These are phyloP conservation scores for Keithomyces neogunnii DNA, from an alignment of 2,329 filamentous ascomycete genomes.

Conservation along the genomic window DNA sequence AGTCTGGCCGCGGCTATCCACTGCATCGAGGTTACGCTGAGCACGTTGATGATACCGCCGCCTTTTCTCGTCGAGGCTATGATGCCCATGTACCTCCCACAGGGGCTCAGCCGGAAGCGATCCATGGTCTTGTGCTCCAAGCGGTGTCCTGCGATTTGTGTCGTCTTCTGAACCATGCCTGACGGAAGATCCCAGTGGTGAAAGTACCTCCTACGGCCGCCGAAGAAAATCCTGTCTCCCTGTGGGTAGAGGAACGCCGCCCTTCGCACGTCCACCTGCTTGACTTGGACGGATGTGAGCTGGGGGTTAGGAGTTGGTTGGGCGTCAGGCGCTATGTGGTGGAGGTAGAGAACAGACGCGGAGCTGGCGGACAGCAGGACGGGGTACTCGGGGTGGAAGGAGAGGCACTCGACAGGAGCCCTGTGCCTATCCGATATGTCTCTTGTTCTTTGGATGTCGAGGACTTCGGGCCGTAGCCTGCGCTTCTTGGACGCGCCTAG, in stretches of 20 bases:
- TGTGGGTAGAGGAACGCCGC: slow-evolving; percentile 68
- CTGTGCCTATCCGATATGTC: slow-evolving; percentile 75
- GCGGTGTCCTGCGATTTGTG: slow-evolving; percentile 63
- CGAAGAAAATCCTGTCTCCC: slow-evolving; percentile 77
- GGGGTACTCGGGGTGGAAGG: slow-evolving; percentile 83
- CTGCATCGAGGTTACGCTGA: slow-evolving; percentile 73
- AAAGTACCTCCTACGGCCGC: slow-evolving; percentile 82
- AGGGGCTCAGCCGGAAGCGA: slow-evolving; percentile 76
- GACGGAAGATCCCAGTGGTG: slow-evolving; percentile 86
- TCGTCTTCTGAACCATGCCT: slow-evolving; percentile 75
- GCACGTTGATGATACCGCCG: slow-evolving; percentile 78
- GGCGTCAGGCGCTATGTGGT: slow-evolving; percentile 74
- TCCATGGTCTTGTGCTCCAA: slow-evolving; percentile 89
- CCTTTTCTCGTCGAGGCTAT: slow-evolving; percentile 74
- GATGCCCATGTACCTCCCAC: slow-evolving; percentile 78
- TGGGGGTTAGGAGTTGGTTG: slow-evolving; percentile 76
- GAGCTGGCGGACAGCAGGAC: slow-evolving; percentile 84
- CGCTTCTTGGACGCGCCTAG: slow-evolving; percentile 47
- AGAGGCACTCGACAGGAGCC: slow-evolving; percentile 72
- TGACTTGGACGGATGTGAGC: slow-evolving; percentile 81
- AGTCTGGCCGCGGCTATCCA: slow-evolving; percentile 79
- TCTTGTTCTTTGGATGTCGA: slow-evolving; percentile 83
- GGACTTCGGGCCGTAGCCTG: slow-evolving; percentile 74
- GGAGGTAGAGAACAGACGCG: slow-evolving; percentile 76
- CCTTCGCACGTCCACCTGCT: slow-evolving; percentile 72